Conservation (phyloP, 1,139 yeast species). For the Diutina siamensis region DNA sequence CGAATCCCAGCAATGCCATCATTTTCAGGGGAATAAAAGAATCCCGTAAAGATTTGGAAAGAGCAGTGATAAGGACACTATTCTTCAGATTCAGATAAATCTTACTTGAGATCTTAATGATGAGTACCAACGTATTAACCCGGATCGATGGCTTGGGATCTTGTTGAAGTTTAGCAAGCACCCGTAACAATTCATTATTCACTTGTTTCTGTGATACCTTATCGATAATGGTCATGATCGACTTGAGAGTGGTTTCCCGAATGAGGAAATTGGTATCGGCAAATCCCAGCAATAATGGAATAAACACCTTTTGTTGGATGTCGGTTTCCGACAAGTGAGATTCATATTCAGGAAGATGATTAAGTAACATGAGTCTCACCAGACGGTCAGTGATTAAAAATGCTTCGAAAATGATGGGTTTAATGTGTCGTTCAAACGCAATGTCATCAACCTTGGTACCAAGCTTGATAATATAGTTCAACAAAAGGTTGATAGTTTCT, state of each 20-base stretch:
- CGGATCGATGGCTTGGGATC: slow-evolving; percentile 79
- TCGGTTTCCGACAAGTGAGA: slow-evolving; percentile 44
- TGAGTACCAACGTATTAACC: slow-evolving; percentile 70
- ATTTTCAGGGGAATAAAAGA: slow-evolving; percentile 66
- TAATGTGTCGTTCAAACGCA: slow-evolving; percentile 34
- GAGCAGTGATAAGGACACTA: slow-evolving; percentile 77
- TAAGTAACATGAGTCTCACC: slow-evolving; percentile 57
- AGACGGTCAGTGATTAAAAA: slow-evolving; percentile 67
- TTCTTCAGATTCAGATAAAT: slow-evolving; percentile 51
- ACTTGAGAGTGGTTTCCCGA: slow-evolving; percentile 70
- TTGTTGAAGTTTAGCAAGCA: slow-evolving; percentile 77
- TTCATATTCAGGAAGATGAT: slow-evolving; percentile 47
- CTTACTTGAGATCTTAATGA: slow-evolving; percentile 57
- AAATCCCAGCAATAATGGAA: slow-evolving; percentile 62
- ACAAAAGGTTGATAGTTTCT: slow-evolving; percentile 28
- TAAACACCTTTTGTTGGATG: slow-evolving; percentile 60
- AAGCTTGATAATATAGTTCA: slow-evolving; percentile 37
- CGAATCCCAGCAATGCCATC: slow-evolving; percentile 70
- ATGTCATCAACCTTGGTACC: slow-evolving; percentile 24
- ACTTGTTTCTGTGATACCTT: slow-evolving; percentile 70
- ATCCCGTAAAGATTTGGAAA: slow-evolving; percentile 73
- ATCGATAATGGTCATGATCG: slow-evolving; percentile 52
- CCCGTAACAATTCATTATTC: slow-evolving; percentile 73
- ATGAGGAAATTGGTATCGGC: slow-evolving; percentile 74
- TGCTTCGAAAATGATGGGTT: slow-evolving; percentile 54